These are phyloP conservation scores for Fusarium mundagurra DNA, from an alignment of 2,329 filamentous ascomycete genomes.

Conservation along the genomic window DNA sequence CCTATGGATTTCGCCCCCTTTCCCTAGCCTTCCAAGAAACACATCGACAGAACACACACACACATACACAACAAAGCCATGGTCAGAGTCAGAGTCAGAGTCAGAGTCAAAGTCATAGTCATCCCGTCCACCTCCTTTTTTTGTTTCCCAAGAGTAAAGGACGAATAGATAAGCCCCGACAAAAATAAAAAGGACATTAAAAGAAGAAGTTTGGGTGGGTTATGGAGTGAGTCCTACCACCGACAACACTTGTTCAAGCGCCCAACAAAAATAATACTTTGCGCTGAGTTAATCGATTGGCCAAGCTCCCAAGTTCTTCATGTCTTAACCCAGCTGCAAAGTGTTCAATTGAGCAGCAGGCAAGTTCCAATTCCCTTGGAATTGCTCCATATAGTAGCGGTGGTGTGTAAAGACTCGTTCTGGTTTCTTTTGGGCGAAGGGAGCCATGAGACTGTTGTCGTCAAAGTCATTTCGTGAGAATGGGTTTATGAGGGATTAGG, in stretches of 20 bases:
- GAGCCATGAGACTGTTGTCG: conserved; percentile 22
- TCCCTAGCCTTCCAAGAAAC: conserved; percentile 26
- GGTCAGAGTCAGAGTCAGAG: neutral
- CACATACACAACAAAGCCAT: conserved; percentile 30
- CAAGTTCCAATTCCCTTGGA: conserved; percentile 29
- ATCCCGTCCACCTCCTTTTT: conserved; percentile 37
- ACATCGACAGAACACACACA: conserved; percentile 20
- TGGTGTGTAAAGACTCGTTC: conserved; percentile 10
- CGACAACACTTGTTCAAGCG: conserved; percentile 27
- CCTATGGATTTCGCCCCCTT: conserved; percentile 22
- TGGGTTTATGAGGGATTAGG: conserved; percentile 19
- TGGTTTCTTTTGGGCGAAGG: conserved; percentile 9
- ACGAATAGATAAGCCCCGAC: conserved; percentile 41
- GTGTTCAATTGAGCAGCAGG: conserved; percentile 10
- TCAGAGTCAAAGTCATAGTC: conserved; percentile 6
- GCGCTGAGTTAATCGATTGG: conserved; percentile 13
- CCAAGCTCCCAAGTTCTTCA: conserved; percentile 18
- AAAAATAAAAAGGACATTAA: conserved; percentile 42
- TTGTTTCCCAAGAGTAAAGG: conserved; percentile 37
- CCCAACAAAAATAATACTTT: conserved; percentile 2
- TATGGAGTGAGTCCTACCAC: conserved; percentile 13
- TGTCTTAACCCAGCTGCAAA: conserved; percentile 2
- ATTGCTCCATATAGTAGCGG: conserved; percentile 26
- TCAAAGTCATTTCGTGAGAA: conserved; percentile 29
- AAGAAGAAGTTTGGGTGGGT: conserved; percentile 23